Conservation (phyloP, 2,329 filamentous ascomycete genomes). For the Davidsoniella eucalypti region DNA sequence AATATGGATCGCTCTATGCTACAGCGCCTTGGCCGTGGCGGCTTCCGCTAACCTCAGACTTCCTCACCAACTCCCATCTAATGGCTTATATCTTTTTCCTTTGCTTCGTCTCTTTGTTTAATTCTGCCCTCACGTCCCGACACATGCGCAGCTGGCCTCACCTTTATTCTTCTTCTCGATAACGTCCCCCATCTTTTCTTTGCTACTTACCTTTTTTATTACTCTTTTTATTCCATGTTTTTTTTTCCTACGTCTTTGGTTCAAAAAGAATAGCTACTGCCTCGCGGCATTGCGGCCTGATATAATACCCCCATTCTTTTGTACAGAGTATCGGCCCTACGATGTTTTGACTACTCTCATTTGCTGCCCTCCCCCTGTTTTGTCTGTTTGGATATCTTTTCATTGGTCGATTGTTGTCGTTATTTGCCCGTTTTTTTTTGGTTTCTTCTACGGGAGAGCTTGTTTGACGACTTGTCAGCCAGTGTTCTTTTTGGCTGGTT, state of each 20-base stretch:
- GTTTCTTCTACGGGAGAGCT: no score
- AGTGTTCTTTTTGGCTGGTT: neutral
- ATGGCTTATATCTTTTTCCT: neutral
- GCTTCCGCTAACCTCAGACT: neutral
- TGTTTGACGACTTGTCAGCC: neutral
- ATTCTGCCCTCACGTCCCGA: no score
- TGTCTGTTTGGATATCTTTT: neutral
- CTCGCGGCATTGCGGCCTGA: neutral
- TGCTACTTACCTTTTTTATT: neutral
- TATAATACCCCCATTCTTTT: neutral
- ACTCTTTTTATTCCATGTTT: neutral
- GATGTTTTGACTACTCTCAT: conserved; percentile 1
- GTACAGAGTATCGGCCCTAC: conserved; percentile 4
- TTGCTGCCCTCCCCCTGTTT: neutral
- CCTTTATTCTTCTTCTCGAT: neutral
- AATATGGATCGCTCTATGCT: conserved; percentile 8
- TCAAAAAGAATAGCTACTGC: conserved; percentile 4
- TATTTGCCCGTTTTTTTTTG: neutral
- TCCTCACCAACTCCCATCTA: neutral
- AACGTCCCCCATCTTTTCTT: neutral
- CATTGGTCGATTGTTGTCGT: neutral
- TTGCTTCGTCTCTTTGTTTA: neutral
- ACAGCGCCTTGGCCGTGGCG: conserved; percentile 5
- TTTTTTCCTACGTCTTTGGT: neutral
- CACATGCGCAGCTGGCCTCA: no score